Evolutionary conservation across 1,139 yeast genomes (phyloP), one percentile per base, ranked within the genome.

Genomic region (Blastobotrys apis): DNA sequence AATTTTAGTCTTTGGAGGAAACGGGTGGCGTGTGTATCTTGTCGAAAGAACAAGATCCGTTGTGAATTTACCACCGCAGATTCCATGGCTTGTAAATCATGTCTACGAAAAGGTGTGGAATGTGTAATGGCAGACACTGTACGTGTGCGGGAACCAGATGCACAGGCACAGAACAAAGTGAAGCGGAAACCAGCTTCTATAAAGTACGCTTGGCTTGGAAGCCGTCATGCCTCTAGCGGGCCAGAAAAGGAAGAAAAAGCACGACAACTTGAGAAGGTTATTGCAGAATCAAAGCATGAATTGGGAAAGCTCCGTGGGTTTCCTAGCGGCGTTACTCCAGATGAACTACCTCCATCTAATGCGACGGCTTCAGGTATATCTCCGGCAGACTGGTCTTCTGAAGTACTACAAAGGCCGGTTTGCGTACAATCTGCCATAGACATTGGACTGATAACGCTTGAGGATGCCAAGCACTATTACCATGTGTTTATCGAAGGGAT

Each of bases 1-100:
- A n/a, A n/a, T n/a, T n/a, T n/a, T n/a, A n/a, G n/a, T n/a, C n/a
- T n/a, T n/a, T 39, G 43, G 43, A 16, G 43, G 15, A 39, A 39
- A 21, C 15, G 33, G 27, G 34, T 26, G 2, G 43, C 43, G 4
- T 39, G 43, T 25, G 37, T 39, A 9, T 33, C 43, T 13, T 39
- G 43, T 33, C 33, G 43, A 4, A 33, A 34, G 10, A 39, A 26
- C 34, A 39, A 39, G 13, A 39, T 39, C 26, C 12, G 43, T 21
- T 39, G 43, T 30, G 43, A 39, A 33, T 39, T 39, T 16, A 26
- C 43, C 17, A 26, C 38, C 29, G 25, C 32, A 13, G 27, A 33
- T 15, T 15, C 38, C 10, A 12, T 8, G 13, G 19, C 43, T 3
- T 39, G 43, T 17, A 29, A 33, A 6, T 21, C 38, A 2, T 39